Evolutionary conservation across 23 red algal species (phyloP).

Genomic region (Gracilaria vermiculophylla): DNA sequence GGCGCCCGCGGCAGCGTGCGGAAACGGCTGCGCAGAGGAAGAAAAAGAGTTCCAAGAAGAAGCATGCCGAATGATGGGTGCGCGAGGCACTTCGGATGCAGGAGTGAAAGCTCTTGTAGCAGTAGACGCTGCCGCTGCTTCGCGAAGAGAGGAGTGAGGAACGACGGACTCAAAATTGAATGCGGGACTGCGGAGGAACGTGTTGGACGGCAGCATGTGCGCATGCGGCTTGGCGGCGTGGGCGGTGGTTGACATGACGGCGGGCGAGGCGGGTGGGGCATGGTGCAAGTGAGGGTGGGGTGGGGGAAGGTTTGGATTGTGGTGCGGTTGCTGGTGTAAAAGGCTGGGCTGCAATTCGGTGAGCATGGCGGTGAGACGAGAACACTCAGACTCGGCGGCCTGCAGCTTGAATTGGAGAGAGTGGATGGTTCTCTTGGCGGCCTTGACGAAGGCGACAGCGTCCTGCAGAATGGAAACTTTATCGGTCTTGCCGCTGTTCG

Average conservation of each 20-base stretch:
- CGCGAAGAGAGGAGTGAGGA: neutral
- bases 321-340: neutral
- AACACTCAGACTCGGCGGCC: slow-evolving; percentile 11
- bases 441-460: slow-evolving; percentile 42
- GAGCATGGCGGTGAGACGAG: slow-evolving; percentile 3
- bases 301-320: neutral
- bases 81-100: neutral
- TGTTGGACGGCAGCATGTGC: neutral
- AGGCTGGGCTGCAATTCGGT: neutral
- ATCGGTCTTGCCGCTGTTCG: slow-evolving; percentile 40
- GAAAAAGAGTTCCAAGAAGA: neutral
- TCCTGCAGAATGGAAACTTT: slow-evolving; percentile 53
- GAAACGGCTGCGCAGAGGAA: slow-evolving; percentile 2
- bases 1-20: neutral
- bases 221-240: neutral
- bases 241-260: neutral
- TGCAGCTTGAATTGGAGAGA: slow-evolving; percentile 12
- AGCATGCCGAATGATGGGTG: neutral
- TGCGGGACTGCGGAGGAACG: neutral
- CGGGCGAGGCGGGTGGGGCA: neutral
- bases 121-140: neutral
- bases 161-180: slow-evolving; percentile 15
- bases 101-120: neutral
- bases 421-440: slow-evolving; percentile 3
- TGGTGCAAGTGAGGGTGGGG: neutral